Base-by-base conservation (phyloP, 106 monocot genomes). In the Triglochin maritima region DNA sequence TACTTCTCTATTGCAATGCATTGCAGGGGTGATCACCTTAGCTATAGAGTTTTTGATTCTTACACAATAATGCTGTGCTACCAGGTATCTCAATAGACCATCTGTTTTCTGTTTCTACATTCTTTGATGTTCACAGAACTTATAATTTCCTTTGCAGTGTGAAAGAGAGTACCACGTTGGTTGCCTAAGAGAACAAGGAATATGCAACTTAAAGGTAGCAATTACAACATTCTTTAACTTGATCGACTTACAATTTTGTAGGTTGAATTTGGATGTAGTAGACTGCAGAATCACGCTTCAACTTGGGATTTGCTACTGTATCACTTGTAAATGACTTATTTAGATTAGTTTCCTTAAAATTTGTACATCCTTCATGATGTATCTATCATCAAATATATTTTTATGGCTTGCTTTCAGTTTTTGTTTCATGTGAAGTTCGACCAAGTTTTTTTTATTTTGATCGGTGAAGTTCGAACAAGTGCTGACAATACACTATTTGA, bases 121-220 rank as follows among this genome's bases (percentile, higher is more conserved):
- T 47, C 48, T 4, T 16, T 11, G 16, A 58, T 47, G 47, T 47
- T 70, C 47, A 43, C 9, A 4, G 4, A 50, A 70, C 11, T 47
- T 14, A 64, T n/a, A 44, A 14, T 17, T 62, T 64, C 11, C 43
- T 46, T 51, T 71, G 10, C 48, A 78, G 77, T 78, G 77, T 53
- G 71, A 78, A n/a, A 78, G 67, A 51, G 77, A 71, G 45, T 78
- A 59, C 12, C 77, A 78, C 66, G 77, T 78, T 51, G 71, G 65
- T 3, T 78, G 77, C 14, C 10, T 72, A 29, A 71, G 56, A 55
- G 17, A 48, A 8, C 45, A 52, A 17, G 59, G 68, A 9, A 48
- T 78, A 51, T 79, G 76, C 46, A 57, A 79, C 49, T 71, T 83
- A 69, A 69, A 86, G 83, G 86, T 89, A n/a, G 47, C 44, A 46